Percentiles rank a stretch among this genome's conserved stretches.
Evolutionary conservation across 169 alveolate genomes (phyloP).

Genomic region (Eimeria brunetti): DNA sequence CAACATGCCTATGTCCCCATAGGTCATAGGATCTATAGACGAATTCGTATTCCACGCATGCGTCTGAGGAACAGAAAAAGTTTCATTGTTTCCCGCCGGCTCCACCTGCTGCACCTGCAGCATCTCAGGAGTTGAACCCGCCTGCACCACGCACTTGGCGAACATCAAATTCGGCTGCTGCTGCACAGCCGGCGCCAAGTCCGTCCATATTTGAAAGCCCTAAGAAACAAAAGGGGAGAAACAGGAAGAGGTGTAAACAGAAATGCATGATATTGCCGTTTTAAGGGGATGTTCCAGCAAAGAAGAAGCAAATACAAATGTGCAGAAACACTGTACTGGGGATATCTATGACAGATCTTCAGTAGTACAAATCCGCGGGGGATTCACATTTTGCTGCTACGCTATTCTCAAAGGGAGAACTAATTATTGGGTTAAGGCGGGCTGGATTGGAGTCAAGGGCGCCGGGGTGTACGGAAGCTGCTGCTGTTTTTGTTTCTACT

Average conservation of each 20-base stretch:
- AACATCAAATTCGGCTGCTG: slow-evolving; percentile 93
- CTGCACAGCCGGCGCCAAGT: slow-evolving; percentile 93
- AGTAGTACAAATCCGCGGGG: no score
- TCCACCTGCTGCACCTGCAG: slow-evolving; percentile 91
- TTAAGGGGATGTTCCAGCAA: no score
- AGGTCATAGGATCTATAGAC: slow-evolving; percentile 95
- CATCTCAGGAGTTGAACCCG: slow-evolving; percentile 89
- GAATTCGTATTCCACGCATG: slow-evolving; percentile 93
- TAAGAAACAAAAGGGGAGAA: slow-evolving; percentile 8
- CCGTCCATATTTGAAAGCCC: slow-evolving; percentile 95
- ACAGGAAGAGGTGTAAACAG: not conserved
- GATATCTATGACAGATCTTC: no score
- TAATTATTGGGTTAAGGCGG: no score
- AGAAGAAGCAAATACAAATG: no score
- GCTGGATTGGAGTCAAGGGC: not conserved
- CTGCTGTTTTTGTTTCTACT: not conserved
- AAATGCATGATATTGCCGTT: no score
- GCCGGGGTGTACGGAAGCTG: not conserved
- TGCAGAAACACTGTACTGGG: no score
- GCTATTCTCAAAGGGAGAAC: no score
- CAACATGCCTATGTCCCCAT: slow-evolving; percentile 95
- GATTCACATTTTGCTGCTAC: no score
- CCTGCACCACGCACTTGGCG: slow-evolving; percentile 94
- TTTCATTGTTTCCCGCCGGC: slow-evolving; percentile 84
- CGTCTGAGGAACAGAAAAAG: slow-evolving; percentile 90